Evolutionary conservation across 129 eudicot species (phyloP).

Genomic region (Lonicera japonica): DNA sequence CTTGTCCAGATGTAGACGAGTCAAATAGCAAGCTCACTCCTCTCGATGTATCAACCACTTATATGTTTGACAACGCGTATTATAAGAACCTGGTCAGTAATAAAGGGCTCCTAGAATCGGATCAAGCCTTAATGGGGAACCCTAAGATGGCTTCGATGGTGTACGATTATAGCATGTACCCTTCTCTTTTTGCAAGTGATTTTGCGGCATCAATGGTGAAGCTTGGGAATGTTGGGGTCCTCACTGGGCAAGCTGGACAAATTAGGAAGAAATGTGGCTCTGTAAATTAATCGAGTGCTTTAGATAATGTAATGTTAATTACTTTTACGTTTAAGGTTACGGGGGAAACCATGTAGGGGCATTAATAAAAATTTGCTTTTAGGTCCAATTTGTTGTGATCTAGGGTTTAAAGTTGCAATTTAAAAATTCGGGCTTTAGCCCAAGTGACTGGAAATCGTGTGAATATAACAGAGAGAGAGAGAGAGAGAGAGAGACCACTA

Average conservation of each 20-base stretch:
- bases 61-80: constrained; percentile 58
- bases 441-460: too few species aligned
- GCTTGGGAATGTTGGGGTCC: constrained; percentile 51
- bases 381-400: too few species aligned
- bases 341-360: too few species aligned
- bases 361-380: too few species aligned
- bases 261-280: constrained; percentile 61
- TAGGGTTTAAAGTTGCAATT: too few species aligned
- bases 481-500: too few species aligned
- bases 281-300: constrained; percentile 22
- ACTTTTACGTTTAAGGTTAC: too few species aligned
- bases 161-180: constrained; percentile 37
- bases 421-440: too few species aligned
- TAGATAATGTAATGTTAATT: too few species aligned
- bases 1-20: constrained; percentile 51
- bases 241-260: constrained; percentile 60
- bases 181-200: constrained; percentile 45
- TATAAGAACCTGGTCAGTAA: constrained; percentile 58
- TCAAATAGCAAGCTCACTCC: constrained; percentile 60
- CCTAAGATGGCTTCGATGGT: constrained; percentile 52
- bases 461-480: too few species aligned
- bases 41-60: constrained; percentile 36
- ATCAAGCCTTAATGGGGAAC: constrained; percentile 60
- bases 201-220: constrained; percentile 73
- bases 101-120: constrained; percentile 72